Conservation (phyloP, 164 flowering plant genomes). For the Stephania yunnanensis region DNA sequence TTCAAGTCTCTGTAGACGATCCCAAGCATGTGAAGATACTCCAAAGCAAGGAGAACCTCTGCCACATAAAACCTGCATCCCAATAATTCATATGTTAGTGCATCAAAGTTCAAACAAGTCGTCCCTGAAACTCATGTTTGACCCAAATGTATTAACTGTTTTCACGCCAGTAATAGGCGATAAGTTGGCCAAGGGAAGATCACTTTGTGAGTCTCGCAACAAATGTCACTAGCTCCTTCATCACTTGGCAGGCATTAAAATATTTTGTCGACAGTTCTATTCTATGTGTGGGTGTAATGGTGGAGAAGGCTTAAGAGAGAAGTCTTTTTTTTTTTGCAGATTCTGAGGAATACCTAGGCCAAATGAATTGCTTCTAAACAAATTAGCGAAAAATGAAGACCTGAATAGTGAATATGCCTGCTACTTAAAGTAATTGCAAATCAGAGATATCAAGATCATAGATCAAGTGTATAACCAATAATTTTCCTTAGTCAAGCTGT, state of each 20-base stretch:
- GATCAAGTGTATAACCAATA: not conserved
- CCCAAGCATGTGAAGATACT: slow-evolving; percentile 95
- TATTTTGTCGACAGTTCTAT: not conserved
- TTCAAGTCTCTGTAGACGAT: slow-evolving; percentile 87
- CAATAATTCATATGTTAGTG: slow-evolving; percentile 5
- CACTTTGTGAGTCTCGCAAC: not conserved
- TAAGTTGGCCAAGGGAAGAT: not conserved
- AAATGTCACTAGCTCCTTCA: not conserved
- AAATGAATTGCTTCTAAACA: not conserved
- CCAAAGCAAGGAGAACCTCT: slow-evolving; percentile 90
- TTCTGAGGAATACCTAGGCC: not conserved
- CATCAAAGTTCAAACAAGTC: not conserved
- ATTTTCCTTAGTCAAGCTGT: not conserved
- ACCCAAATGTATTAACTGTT: not conserved
- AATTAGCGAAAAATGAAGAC: not conserved
- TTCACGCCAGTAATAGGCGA: not conserved
- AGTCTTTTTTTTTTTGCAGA: not conserved
- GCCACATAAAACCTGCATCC: slow-evolving; percentile 79
- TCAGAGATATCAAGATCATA: not conserved
- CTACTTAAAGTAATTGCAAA: not conserved
- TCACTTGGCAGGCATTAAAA: not conserved
- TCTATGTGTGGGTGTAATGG: not conserved
- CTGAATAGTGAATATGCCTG: too few species aligned
- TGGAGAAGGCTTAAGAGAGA: not conserved
- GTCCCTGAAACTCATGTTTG: not conserved